Evolutionary conservation across 2,329 filamentous ascomycete genomes (phyloP).

Genomic region (Cordyceps cateniannulata): DNA sequence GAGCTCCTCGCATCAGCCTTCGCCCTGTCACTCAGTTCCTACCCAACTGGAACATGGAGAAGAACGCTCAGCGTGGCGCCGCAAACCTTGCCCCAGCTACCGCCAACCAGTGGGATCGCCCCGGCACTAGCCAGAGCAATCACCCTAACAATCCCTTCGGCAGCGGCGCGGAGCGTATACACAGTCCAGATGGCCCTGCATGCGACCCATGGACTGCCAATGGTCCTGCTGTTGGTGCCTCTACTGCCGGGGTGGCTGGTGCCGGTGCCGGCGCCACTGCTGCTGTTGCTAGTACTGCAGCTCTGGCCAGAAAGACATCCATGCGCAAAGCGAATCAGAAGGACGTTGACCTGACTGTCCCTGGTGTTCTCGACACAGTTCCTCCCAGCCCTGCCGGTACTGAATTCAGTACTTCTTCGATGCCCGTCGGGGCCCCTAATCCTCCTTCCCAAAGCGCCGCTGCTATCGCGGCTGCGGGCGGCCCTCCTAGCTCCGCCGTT

Average conservation of each 20-base stretch:
- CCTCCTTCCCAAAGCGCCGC: conserved; percentile 44
- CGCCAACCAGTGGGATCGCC: conserved; percentile 41
- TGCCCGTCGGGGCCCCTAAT: conserved; percentile 35
- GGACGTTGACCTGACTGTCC: conserved; percentile 48
- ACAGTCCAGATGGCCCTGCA: conserved; percentile 17
- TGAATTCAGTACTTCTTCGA: conserved; percentile 54
- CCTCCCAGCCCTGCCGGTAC: conserved; percentile 57
- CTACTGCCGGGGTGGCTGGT: conserved; percentile 22
- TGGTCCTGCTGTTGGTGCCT: conserved; percentile 37
- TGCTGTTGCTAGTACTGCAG: conserved; percentile 31
- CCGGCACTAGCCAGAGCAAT: conserved; percentile 36
- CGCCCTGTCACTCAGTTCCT: conserved; percentile 80
- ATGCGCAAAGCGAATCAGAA: conserved; percentile 45
- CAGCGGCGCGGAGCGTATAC: conserved; percentile 46
- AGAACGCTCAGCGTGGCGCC: conserved; percentile 32
- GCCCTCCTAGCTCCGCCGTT: conserved; percentile 57
- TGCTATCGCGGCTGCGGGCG: conserved; percentile 57
- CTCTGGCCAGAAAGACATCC: conserved; percentile 48
- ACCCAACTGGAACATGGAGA: conserved; percentile 53
- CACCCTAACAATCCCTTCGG: conserved; percentile 67
- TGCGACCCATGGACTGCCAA: conserved; percentile 32
- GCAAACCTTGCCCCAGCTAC: conserved; percentile 27
- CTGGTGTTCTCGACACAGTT: conserved; percentile 27
- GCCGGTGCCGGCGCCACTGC: conserved; percentile 27
- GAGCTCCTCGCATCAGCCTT: conserved; percentile 76